Evolutionary conservation across 2,329 filamentous ascomycete genomes (phyloP).

Genomic region (Colletotrichum sp.): DNA sequence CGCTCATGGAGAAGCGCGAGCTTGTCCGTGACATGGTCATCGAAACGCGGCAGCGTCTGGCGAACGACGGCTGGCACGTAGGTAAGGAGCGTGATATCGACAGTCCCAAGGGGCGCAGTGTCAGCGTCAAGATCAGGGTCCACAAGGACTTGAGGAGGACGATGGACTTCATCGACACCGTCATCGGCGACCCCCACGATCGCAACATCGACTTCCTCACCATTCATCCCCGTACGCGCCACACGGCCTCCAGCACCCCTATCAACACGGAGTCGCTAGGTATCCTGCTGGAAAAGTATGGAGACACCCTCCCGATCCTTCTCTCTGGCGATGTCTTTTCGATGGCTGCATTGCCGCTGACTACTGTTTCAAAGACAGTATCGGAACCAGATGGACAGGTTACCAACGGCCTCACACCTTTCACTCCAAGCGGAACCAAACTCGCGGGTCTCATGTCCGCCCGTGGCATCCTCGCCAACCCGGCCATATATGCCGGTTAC

Average conservation of each 20-base stretch:
- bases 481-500: slow-evolving; percentile 66
- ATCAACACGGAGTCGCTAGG: slow-evolving; percentile 68
- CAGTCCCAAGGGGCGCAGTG: slow-evolving; percentile 54
- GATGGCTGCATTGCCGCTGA: slow-evolving; percentile 53
- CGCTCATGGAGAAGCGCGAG: slow-evolving; percentile 70
- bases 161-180: slow-evolving; percentile 67
- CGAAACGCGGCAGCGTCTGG: slow-evolving; percentile 58
- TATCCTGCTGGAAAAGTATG: slow-evolving; percentile 56
- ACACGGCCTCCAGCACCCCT: slow-evolving; percentile 64
- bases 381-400: not conserved
- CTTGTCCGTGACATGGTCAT: slow-evolving; percentile 71
- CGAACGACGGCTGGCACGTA: slow-evolving; percentile 58
- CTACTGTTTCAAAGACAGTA: slow-evolving; percentile 25
- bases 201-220: slow-evolving; percentile 71
- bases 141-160: slow-evolving; percentile 67
- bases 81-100: slow-evolving; percentile 46
- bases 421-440: slow-evolving; percentile 47
- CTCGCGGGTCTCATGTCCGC: slow-evolving; percentile 74
- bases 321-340: slow-evolving; percentile 75
- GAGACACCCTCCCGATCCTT: slow-evolving; percentile 64
- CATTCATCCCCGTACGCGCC: slow-evolving; percentile 69
- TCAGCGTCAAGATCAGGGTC: slow-evolving; percentile 75
- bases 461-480: slow-evolving; percentile 70
- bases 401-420: slow-evolving; percentile 1
- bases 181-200: slow-evolving; percentile 58